Conservation (phyloP, 106 monocot genomes). For the Gastrodia elata region DNA sequence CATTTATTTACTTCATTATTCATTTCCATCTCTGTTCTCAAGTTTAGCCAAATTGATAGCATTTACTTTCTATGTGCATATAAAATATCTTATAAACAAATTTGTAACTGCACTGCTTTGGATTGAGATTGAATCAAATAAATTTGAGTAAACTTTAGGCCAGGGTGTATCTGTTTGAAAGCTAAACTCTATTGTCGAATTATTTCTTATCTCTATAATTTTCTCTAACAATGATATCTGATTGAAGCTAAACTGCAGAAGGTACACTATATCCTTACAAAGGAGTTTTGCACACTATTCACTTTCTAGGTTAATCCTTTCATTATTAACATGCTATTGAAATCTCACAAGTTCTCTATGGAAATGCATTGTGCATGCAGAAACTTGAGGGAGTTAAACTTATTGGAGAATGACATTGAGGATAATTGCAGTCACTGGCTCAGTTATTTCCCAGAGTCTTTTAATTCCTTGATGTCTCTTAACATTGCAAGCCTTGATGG, state of each 20-base stretch:
- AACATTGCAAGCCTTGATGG: slow-evolving; percentile 63
- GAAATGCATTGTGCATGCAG: slow-evolving; percentile 20
- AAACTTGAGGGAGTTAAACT: slow-evolving; percentile 56
- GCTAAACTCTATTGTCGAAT: too few relatives aligned
- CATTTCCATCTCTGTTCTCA: too few relatives aligned
- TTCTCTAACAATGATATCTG: not conserved
- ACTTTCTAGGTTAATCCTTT: not conserved
- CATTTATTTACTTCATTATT: too few relatives aligned
- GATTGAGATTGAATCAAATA: too few relatives aligned
- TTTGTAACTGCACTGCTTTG: too few relatives aligned
- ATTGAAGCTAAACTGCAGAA: not conserved
- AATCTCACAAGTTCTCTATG: not conserved
- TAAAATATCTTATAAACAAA: too few relatives aligned
- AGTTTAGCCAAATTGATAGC: too few relatives aligned
- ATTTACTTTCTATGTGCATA: too few relatives aligned
- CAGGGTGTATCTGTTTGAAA: too few relatives aligned
- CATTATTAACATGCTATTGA: not conserved
- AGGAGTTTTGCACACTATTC: not conserved
- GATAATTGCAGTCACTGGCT: slow-evolving; percentile 66
- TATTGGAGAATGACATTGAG: slow-evolving; percentile 64
- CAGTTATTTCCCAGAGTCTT: slow-evolving; percentile 57
- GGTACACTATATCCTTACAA: not conserved
- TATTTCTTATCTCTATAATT: not conserved
- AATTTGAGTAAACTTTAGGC: too few relatives aligned
- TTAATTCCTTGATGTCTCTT: slow-evolving; percentile 56